Conservation (phyloP, 208 protist species). For the Crithidia thermophila region DNA sequence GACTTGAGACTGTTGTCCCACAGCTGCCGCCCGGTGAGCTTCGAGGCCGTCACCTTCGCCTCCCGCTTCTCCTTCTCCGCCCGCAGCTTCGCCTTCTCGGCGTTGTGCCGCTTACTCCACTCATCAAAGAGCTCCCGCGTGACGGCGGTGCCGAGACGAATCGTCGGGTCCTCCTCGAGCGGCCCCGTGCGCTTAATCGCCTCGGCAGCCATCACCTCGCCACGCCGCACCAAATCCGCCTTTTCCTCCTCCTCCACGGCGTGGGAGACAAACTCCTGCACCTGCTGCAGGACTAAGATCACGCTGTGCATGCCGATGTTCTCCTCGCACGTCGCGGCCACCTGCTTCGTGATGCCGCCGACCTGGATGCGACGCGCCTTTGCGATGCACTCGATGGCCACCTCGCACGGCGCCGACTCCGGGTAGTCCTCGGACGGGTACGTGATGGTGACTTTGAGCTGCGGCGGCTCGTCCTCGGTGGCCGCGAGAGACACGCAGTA, state of each 20-base stretch:
- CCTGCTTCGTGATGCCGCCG: constrained; percentile 53
- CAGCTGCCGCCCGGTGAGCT: constrained; percentile 84
- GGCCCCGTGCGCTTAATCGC: constrained; percentile 30
- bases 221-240: constrained; percentile 64
- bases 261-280: constrained; percentile 70
- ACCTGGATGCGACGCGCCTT: constrained; percentile 76
- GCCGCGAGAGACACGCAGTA: constrained; percentile 77
- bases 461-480: constrained; percentile 62
- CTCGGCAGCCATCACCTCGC: constrained; percentile 58
- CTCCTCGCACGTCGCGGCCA: constrained; percentile 62
- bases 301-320: constrained; percentile 80
- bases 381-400: constrained; percentile 65
- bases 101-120: constrained; percentile 70
- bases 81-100: constrained; percentile 48
- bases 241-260: constrained; percentile 71
- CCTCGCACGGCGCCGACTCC: constrained; percentile 51
- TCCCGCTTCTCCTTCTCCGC: constrained; percentile 52
- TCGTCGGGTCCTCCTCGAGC: constrained; percentile 63
- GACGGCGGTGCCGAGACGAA: constrained; percentile 77
- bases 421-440: constrained; percentile 80
- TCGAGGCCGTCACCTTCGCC: constrained; percentile 43
- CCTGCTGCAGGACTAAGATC: constrained; percentile 71
- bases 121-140: constrained; percentile 85
- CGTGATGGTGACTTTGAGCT: constrained; percentile 80
- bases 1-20: constrained; percentile 81